These are phyloP conservation scores for Porcisia hertigi DNA, from an alignment of 208 protist genomes.

Conservation along the genomic window DNA sequence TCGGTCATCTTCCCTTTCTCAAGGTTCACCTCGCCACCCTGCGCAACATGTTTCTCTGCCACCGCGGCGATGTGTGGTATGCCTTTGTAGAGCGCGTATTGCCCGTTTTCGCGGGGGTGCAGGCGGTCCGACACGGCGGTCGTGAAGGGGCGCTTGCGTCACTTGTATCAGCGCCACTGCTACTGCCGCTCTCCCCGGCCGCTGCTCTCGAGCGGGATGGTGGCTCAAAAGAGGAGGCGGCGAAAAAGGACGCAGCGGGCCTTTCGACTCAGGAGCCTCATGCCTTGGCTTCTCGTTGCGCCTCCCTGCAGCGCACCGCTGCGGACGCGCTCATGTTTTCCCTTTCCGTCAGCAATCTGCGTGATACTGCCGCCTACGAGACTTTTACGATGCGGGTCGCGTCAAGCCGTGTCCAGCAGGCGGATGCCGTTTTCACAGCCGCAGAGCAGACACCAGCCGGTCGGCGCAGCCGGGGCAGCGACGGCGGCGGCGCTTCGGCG, in stretches of 20 bases:
- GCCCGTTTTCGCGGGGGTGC: constrained; percentile 12
- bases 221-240: not conserved
- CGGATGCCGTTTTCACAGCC: constrained; percentile 13
- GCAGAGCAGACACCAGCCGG: not conserved
- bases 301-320: constrained; percentile 23
- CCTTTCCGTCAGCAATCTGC: constrained; percentile 29
- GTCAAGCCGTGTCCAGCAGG: constrained; percentile 17
- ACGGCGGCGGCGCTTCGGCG: not conserved
- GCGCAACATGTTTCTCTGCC: constrained; percentile 77
- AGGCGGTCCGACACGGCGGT: constrained; percentile 3
- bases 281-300: constrained; percentile 15
- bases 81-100: constrained; percentile 69
- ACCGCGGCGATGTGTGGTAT: constrained; percentile 83
- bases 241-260: not conserved
- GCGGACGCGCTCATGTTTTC: constrained; percentile 28
- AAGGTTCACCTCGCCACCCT: constrained; percentile 50
- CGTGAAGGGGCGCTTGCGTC: not conserved
- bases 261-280: not conserved
- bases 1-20: constrained; percentile 39
- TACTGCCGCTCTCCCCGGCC: not conserved
- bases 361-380: constrained; percentile 20
- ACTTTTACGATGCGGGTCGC: constrained; percentile 30
- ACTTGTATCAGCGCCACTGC: constrained; percentile 1
- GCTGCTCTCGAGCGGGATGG: not conserved
- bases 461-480: not conserved